These are phyloP conservation scores for Phytophthora syringae DNA, from an alignment of 352 stramenopile species.

Conservation along the genomic window DNA sequence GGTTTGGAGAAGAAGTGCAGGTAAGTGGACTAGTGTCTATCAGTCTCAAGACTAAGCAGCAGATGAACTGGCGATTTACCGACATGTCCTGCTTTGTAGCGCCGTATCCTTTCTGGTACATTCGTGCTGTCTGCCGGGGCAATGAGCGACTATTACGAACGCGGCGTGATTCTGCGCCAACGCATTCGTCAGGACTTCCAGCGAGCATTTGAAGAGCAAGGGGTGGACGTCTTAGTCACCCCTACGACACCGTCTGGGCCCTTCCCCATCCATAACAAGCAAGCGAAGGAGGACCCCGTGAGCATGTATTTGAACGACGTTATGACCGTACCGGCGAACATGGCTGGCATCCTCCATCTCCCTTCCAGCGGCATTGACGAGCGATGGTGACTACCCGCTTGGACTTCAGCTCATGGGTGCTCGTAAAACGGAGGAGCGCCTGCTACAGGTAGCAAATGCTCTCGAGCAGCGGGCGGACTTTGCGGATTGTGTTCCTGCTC, in stretches of 20 bases:
- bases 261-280: slow-evolving; percentile 67
- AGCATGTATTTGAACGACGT: slow-evolving; percentile 93
- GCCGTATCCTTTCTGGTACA: slow-evolving; percentile 91
- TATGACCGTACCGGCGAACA: slow-evolving; percentile 91
- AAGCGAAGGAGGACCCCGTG: slow-evolving; percentile 72
- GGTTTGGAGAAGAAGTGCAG: slow-evolving; percentile 94
- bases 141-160: slow-evolving; percentile 92
- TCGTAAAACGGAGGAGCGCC: slow-evolving; percentile 60
- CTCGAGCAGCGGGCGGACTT: slow-evolving; percentile 71
- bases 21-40: slow-evolving; percentile 29
- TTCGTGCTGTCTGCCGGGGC: slow-evolving; percentile 90
- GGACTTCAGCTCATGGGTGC: slow-evolving; percentile 83
- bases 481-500: slow-evolving; percentile 44
- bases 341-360: slow-evolving; percentile 90
- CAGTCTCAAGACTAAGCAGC: neutral
- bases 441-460: slow-evolving; percentile 69
- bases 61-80: neutral
- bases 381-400: slow-evolving; percentile 62
- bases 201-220: slow-evolving; percentile 54
- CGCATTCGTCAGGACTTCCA: slow-evolving; percentile 84
- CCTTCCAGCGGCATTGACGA: slow-evolving; percentile 72
- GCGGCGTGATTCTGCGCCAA: slow-evolving; percentile 80
- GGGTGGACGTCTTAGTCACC: slow-evolving; percentile 86
- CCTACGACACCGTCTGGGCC: slow-evolving; percentile 87
- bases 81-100: slow-evolving; percentile 34